Conservation (phyloP, 352 stramenopile genomes). For the Nothophytophthora sp. region DNA sequence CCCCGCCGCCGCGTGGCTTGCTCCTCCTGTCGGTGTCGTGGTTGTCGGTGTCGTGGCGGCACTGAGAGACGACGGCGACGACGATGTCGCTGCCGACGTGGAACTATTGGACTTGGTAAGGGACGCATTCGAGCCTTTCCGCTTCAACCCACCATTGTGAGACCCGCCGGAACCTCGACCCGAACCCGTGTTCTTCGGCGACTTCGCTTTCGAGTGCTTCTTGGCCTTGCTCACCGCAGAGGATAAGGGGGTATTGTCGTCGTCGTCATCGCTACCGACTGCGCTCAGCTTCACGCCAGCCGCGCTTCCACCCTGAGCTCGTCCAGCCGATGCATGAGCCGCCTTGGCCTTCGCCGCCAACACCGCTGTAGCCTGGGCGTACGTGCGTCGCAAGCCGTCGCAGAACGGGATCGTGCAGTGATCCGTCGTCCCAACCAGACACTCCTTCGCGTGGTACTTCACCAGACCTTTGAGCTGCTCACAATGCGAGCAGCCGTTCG, state of each 20-base stretch:
- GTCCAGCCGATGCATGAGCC: slow-evolving; percentile 16
- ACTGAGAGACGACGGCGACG: slow-evolving; percentile 12
- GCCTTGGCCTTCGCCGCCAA: slow-evolving; percentile 34
- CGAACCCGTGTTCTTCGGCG: slow-evolving; percentile 43
- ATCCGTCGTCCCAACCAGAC: slow-evolving; percentile 50
- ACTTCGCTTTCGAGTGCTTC: slow-evolving; percentile 64
- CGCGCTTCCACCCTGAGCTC: background rate
- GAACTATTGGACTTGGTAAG: slow-evolving; percentile 15
- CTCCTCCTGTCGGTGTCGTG: too few relatives aligned
- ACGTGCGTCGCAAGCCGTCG: slow-evolving; percentile 63
- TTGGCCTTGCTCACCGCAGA: slow-evolving; percentile 71
- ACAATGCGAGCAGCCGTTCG: slow-evolving; percentile 73
- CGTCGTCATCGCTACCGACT: slow-evolving; percentile 52
- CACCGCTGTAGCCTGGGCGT: slow-evolving; percentile 44
- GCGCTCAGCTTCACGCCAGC: slow-evolving; percentile 10
- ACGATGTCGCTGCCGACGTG: slow-evolving; percentile 22
- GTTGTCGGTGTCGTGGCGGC: slow-evolving; percentile 5
- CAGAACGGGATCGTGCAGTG: slow-evolving; percentile 87
- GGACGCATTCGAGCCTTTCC: slow-evolving; percentile 24
- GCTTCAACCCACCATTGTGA: slow-evolving; percentile 11
- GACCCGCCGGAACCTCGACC: slow-evolving; percentile 2
- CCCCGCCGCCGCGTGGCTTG: slow-evolving; percentile 6
- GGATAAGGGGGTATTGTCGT: slow-evolving; percentile 74
- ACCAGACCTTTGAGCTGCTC: slow-evolving; percentile 83
- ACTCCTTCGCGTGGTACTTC: slow-evolving; percentile 87